Percentiles rank a stretch among this genome's conserved stretches.
phyloP scores from a whole-genome alignment of 768 basidiomycete species.

The Termitomyces sp. region DNA sequence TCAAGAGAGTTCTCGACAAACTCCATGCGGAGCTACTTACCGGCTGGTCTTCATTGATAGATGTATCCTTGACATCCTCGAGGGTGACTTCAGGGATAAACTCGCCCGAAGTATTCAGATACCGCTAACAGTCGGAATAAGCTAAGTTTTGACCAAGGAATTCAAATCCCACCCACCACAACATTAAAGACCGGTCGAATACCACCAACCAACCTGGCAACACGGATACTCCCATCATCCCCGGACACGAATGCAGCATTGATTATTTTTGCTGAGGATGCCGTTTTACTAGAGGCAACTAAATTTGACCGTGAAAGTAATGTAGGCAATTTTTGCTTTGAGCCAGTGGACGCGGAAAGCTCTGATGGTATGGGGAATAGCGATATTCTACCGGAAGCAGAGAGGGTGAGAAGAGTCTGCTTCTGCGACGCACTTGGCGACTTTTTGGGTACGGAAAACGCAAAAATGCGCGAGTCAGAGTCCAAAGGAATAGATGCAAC shows the following conservation, averaged over 20 bases:
- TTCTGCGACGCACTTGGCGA: constrained; percentile 19
- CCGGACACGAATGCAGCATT: constrained; percentile 42
- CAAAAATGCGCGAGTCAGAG: constrained; percentile 52
- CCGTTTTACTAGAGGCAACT: constrained; percentile 34
- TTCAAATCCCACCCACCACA: constrained; percentile 40
- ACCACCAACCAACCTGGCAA: constrained; percentile 54
- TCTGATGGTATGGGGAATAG: constrained; percentile 53
- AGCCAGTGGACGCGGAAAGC: constrained; percentile 32
- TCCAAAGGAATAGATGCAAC: constrained; percentile 61
- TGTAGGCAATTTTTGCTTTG: constrained; percentile 44
- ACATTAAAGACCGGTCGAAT: constrained; percentile 57
- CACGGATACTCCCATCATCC: constrained; percentile 39
- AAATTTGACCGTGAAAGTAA: constrained; percentile 52
- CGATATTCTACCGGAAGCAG: constrained; percentile 56
- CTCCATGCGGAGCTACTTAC: background rate
- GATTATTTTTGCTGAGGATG: constrained; percentile 35
- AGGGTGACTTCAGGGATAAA: constrained; percentile 51
- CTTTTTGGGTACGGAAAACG: constrained; percentile 27
- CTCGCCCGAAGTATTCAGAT: constrained; percentile 48
- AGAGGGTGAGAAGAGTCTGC: constrained; percentile 49
- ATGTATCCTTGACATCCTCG: constrained; percentile 29
- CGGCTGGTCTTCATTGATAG: constrained; percentile 1
- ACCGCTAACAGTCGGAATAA: constrained; percentile 36
- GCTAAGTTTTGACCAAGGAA: constrained; percentile 1
- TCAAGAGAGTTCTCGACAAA: background rate